These are phyloP conservation scores for Coemansia sp. DNA, from an alignment of 192 early-diverging fungal species.

Conservation along the genomic window DNA sequence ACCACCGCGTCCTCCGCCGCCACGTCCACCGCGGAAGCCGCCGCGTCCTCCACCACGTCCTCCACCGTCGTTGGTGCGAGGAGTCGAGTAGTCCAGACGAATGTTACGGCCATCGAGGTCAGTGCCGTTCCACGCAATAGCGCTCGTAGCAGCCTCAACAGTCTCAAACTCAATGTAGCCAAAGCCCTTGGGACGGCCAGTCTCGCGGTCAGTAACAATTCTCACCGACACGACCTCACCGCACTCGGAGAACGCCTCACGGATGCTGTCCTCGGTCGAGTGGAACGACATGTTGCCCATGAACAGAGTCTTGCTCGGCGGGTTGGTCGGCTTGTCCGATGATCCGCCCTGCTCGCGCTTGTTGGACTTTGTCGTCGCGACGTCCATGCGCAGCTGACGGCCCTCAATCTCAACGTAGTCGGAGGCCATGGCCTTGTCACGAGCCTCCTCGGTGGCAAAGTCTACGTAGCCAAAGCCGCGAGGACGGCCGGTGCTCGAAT, in stretches of 20 bases:
- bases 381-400: slow-evolving; percentile 76
- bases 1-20: slow-evolving; percentile 53
- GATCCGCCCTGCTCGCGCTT: slow-evolving; percentile 1
- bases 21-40: slow-evolving; percentile 47
- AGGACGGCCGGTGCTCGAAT: slow-evolving; percentile 62
- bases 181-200: slow-evolving; percentile 87
- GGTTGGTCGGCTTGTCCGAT: slow-evolving; percentile 44
- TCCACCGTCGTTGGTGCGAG: slow-evolving; percentile 45
- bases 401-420: slow-evolving; percentile 78
- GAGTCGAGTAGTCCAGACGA: slow-evolving; percentile 80
- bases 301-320: slow-evolving; percentile 74
- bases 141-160: slow-evolving; percentile 86
- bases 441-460: slow-evolving; percentile 65
- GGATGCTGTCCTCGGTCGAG: slow-evolving; percentile 85
- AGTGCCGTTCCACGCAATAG: slow-evolving; percentile 80
- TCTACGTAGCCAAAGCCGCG: slow-evolving; percentile 87
- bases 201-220: slow-evolving; percentile 77
- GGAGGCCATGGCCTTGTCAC: slow-evolving; percentile 67
- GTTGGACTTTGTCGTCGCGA: slow-evolving; percentile 48
- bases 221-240: slow-evolving; percentile 86
- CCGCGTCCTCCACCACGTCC: slow-evolving; percentile 49
- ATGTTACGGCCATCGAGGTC: slow-evolving; percentile 79
- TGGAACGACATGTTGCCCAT: slow-evolving; percentile 86
- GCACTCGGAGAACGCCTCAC: slow-evolving; percentile 90
- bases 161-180: slow-evolving; percentile 95